phyloP scores from a whole-genome alignment of 345 rosid species.

The Microthlaspi erraticum region DNA sequence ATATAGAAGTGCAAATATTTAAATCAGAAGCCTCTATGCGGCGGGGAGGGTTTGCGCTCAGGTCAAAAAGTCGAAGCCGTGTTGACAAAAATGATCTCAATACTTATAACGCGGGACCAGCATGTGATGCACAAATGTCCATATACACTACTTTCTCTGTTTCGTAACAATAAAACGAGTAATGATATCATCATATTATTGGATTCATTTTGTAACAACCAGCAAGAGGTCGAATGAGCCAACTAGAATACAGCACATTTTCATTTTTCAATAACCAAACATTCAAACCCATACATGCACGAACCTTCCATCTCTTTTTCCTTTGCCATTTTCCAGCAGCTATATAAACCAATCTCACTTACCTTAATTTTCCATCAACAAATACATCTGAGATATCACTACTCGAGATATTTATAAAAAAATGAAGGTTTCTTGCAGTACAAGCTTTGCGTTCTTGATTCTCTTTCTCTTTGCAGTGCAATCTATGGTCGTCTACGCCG shows the following conservation, averaged over 20 bases:
- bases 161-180: slow-evolving; percentile 38
- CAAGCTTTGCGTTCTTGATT: slow-evolving; percentile 30
- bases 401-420: background rate
- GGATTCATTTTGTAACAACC: slow-evolving; percentile 35
- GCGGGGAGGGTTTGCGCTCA: slow-evolving; percentile 22
- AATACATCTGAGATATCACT: slow-evolving; percentile 6
- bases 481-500: slow-evolving; percentile 31
- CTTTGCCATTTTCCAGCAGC: slow-evolving; percentile 13
- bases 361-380: slow-evolving; percentile 22
- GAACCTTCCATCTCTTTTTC: slow-evolving; percentile 34
- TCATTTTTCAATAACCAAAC: slow-evolving; percentile 15
- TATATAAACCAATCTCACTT: slow-evolving; percentile 32
- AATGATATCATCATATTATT: slow-evolving; percentile 26
- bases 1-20: slow-evolving; percentile 9
- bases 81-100: slow-evolving; percentile 29
- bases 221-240: slow-evolving; percentile 29
- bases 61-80: slow-evolving; percentile 28
- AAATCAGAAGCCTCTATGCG: slow-evolving; percentile 22
- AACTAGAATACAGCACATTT: slow-evolving; percentile 32
- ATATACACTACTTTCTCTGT: slow-evolving; percentile 31
- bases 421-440: slow-evolving; percentile 38
- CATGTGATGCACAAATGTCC: slow-evolving; percentile 22
- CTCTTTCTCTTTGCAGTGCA: slow-evolving; percentile 37
- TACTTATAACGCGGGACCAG: slow-evolving; percentile 24
- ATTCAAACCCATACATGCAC: slow-evolving; percentile 14